A percentile compares a stretch with the other conserved stretches of the same genome.
Evolutionary conservation across 805 yeast genomes (phyloP).

Genomic region (Lachancea sp.): DNA sequence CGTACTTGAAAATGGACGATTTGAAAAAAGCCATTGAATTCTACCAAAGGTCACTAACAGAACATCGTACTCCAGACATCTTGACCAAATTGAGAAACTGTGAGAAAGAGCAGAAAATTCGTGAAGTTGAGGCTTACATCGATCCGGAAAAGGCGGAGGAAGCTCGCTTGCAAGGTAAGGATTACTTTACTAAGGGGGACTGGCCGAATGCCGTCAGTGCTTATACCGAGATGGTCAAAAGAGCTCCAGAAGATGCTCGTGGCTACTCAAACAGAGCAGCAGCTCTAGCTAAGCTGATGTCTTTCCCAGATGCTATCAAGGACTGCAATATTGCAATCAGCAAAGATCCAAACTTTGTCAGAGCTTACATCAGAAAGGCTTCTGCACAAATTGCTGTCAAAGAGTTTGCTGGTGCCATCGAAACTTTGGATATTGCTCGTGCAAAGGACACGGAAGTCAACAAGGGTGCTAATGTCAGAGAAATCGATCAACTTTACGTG

Average conservation of each 20-base stretch:
- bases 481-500: constrained; percentile 74
- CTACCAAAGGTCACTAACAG: constrained; percentile 89
- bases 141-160: constrained; percentile 92
- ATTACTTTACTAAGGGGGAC: constrained; percentile 79
- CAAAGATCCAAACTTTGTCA: constrained; percentile 80
- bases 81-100: constrained; percentile 79
- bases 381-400: constrained; percentile 86
- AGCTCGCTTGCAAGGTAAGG: constrained; percentile 90
- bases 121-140: constrained; percentile 71
- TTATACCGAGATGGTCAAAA: constrained; percentile 90
- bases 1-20: constrained; percentile 70
- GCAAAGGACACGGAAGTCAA: constrained; percentile 59
- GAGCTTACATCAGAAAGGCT: constrained; percentile 97
- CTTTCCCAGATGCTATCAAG: constrained; percentile 92
- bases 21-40: constrained; percentile 63
- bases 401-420: constrained; percentile 75
- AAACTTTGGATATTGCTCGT: constrained; percentile 74
- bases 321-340: constrained; percentile 89
- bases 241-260: constrained; percentile 95
- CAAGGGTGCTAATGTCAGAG: constrained; percentile 56
- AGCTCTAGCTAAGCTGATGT: constrained; percentile 85
- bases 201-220: constrained; percentile 96
- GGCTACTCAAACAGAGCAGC: constrained; percentile 99
- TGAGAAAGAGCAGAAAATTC: constrained; percentile 76
- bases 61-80: constrained; percentile 93